phyloP scores from a whole-genome alignment of 306 rosid genomes.

The Malus sylvestris region DNA sequence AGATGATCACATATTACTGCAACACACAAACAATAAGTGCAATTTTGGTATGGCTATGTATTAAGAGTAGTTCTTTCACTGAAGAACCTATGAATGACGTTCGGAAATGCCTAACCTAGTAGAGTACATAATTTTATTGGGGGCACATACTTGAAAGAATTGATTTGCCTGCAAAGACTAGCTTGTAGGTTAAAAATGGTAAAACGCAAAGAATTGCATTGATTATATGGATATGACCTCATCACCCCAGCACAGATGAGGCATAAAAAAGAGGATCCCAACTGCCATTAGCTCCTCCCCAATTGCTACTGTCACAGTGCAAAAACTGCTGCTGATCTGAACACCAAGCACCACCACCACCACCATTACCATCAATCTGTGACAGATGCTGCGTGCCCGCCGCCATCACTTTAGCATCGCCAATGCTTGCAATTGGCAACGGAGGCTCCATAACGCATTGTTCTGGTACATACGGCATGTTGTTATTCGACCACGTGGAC shows the following conservation, averaged over 20 bases:
- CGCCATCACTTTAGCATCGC: not conserved
- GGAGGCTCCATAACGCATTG: conserved; percentile 2
- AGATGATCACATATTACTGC: not conserved
- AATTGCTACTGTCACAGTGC: conserved; percentile 1
- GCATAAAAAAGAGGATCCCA: conserved; percentile 6
- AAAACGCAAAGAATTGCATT: not conserved
- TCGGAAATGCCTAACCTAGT: not conserved
- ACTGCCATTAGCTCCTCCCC: not conserved
- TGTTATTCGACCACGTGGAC: not conserved
- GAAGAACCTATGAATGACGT: no score
- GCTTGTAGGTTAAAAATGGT: not conserved
- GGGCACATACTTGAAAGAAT: not conserved
- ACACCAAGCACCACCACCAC: not conserved
- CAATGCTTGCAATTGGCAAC: not conserved
- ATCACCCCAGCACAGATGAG: conserved; percentile 5
- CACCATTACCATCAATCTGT: not conserved
- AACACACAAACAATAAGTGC: not conserved
- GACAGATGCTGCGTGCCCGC: not conserved
- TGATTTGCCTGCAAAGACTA: not conserved
- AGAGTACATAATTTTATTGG: not conserved
- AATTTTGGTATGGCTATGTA: no score
- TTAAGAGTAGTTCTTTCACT: not conserved
- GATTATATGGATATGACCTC: not conserved
- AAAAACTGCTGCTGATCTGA: not conserved
- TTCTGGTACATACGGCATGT: not conserved